Evolutionary conservation across 1,284 basidiomycete genomes (phyloP).

Genomic region (Athelia sp.): DNA sequence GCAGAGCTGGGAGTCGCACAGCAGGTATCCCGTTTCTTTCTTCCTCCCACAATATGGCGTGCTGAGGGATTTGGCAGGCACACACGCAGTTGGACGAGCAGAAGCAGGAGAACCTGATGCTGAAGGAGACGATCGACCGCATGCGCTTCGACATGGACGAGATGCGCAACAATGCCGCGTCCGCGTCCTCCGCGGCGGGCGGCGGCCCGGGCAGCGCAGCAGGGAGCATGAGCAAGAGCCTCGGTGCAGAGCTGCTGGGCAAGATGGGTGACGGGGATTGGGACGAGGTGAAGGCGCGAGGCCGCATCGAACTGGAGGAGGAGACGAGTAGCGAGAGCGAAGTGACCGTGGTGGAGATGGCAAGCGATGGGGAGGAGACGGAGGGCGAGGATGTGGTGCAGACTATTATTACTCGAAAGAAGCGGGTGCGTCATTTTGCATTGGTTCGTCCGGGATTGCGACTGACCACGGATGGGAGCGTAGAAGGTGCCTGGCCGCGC

Average conservation of each 20-base stretch:
- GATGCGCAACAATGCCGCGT: conserved; percentile 53
- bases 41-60: too few species aligned
- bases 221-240: conserved; percentile 62
- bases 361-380: conserved; percentile 36
- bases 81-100: conserved; percentile 77
- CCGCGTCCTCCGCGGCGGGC: conserved; percentile 26
- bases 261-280: conserved; percentile 43
- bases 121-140: conserved; percentile 91
- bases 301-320: conserved; percentile 26
- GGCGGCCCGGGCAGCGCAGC: conserved; percentile 37
- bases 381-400: conserved; percentile 74
- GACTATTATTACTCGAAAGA: conserved; percentile 77
- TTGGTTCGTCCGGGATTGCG: conserved; percentile 4
- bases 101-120: conserved; percentile 84
- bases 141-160: conserved; percentile 90
- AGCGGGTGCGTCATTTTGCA: conserved; percentile 44
- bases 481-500: conserved; percentile 64
- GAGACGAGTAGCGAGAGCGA: conserved; percentile 37
- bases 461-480: conserved; percentile 3
- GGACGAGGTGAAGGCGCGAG: conserved; percentile 26
- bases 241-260: conserved; percentile 75
- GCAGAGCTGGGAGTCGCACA: conserved; percentile 63
- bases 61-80: too few species aligned
- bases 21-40: too few species aligned
- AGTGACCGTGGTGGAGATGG: conserved; percentile 30